Evolutionary conservation across 805 yeast species (phyloP).

Genomic region (Ogataea pilisensis): DNA sequence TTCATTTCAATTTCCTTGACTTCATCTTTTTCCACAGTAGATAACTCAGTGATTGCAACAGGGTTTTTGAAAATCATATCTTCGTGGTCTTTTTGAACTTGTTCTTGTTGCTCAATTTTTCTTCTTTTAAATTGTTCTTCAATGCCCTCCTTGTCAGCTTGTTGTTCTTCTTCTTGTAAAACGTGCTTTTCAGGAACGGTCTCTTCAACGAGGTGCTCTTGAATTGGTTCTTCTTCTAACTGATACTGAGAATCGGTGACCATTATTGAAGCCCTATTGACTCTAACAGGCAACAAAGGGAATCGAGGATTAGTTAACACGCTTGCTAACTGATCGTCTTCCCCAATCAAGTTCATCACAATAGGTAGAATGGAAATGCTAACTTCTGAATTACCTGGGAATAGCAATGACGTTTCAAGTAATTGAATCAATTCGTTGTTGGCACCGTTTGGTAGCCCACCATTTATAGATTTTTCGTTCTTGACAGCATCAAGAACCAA

Average conservation of each 20-base stretch:
- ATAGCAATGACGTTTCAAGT: conserved; percentile 54
- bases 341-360: conserved; percentile 47
- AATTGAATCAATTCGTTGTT: conserved; percentile 41
- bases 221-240: conserved; percentile 14
- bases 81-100: conserved; percentile 7
- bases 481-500: conserved; percentile 35
- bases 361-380: conserved; percentile 66
- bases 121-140: conserved; percentile 4
- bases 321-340: conserved; percentile 48
- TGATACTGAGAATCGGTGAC: conserved; percentile 5
- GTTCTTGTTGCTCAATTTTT: conserved; percentile 12
- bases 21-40: background rate
- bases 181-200: conserved; percentile 9
- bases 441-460: conserved; percentile 19
- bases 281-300: conserved; percentile 40
- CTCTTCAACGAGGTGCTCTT: too few relatives aligned
- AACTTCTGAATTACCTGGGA: conserved; percentile 59
- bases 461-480: conserved; percentile 25
- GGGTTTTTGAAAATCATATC: conserved; percentile 16
- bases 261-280: background rate
- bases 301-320: conserved; percentile 71
- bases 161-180: conserved; percentile 8
- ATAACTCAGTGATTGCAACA: conserved; percentile 3
- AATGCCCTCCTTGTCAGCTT: conserved; percentile 1
- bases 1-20: conserved; percentile 2